phyloP scores from a whole-genome alignment of 2,329 filamentous ascomycete species.

The Fusarium nodosum region DNA sequence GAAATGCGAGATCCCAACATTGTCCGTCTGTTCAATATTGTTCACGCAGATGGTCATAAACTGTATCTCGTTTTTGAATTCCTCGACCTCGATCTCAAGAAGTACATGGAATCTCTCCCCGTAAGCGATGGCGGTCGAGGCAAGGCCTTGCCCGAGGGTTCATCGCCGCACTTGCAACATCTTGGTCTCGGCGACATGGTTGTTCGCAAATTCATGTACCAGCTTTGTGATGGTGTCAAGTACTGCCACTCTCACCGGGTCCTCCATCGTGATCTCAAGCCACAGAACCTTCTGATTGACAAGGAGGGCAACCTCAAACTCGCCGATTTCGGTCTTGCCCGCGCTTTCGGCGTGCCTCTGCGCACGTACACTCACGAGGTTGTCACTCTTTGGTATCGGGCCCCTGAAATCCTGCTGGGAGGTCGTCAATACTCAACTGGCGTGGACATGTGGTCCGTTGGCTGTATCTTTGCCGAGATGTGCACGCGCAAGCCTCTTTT shows the following conservation, averaged over 20 bases:
- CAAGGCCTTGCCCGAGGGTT: constrained; percentile 85
- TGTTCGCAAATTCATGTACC: constrained; percentile 93
- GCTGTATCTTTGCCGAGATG: constrained; percentile 97
- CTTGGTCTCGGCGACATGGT: constrained; percentile 83
- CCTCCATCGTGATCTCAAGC: constrained; percentile 89
- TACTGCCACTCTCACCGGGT: constrained; percentile 93
- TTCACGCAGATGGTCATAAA: constrained; percentile 94
- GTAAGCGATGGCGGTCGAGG: constrained; percentile 87
- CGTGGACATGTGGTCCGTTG: constrained; percentile 96
- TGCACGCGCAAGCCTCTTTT: constrained; percentile 93
- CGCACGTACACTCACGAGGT: constrained; percentile 96
- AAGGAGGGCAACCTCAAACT: constrained; percentile 90
- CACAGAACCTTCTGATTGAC: constrained; percentile 90
- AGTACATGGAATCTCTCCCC: constrained; percentile 94
- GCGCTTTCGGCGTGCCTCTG: constrained; percentile 91
- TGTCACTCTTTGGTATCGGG: constrained; percentile 92
- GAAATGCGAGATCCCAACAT: constrained; percentile 95
- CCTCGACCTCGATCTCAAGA: constrained; percentile 91
- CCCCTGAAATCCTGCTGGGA: constrained; percentile 90
- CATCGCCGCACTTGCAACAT: constrained; percentile 71
- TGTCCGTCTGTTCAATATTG: constrained; percentile 88
- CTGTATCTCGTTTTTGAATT: constrained; percentile 94
- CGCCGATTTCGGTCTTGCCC: constrained; percentile 89
- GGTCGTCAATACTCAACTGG: constrained; percentile 94
- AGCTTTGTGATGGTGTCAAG: constrained; percentile 84